phyloP scores from a whole-genome alignment of 2,329 filamentous ascomycete species.

The Alternaria solani region DNA sequence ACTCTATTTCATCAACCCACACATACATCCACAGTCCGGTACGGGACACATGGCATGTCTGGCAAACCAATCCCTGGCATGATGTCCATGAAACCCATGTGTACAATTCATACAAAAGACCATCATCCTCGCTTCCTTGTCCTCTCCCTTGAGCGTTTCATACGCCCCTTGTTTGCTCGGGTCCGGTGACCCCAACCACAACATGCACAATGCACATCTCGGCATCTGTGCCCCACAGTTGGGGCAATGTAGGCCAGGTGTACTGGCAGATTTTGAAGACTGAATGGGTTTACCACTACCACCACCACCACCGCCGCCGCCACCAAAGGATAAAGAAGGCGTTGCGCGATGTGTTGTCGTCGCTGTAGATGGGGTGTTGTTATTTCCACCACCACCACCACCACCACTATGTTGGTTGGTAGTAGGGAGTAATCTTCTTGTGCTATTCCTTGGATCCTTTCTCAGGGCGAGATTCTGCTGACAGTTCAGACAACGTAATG shows the following conservation, averaged over 20 bases:
- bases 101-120: slow-evolving; percentile 70
- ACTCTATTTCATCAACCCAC: slow-evolving; percentile 52
- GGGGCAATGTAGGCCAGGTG: slow-evolving; percentile 64
- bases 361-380: background rate
- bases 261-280: slow-evolving; percentile 22
- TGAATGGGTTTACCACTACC: slow-evolving; percentile 3
- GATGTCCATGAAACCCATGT: slow-evolving; percentile 70
- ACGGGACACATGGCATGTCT: slow-evolving; percentile 64
- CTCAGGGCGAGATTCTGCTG: slow-evolving; percentile 61
- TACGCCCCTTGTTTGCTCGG: slow-evolving; percentile 54
- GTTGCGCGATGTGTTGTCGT: background rate
- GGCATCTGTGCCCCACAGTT: slow-evolving; percentile 70
- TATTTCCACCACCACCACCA: background rate
- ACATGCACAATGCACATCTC: slow-evolving; percentile 67
- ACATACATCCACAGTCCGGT: slow-evolving; percentile 63
- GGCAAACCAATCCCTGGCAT: slow-evolving; percentile 69
- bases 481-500: slow-evolving; percentile 80
- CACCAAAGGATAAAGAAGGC: background rate
- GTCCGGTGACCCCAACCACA: slow-evolving; percentile 68
- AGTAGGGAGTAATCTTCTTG: slow-evolving; percentile 34
- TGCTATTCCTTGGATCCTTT: slow-evolving; percentile 30
- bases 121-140: slow-evolving; percentile 63
- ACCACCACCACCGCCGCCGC: background rate
- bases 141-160: slow-evolving; percentile 50
- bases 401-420: background rate